phyloP scores from a whole-genome alignment of 352 stramenopile species.

The Phytophthora melonis region DNA sequence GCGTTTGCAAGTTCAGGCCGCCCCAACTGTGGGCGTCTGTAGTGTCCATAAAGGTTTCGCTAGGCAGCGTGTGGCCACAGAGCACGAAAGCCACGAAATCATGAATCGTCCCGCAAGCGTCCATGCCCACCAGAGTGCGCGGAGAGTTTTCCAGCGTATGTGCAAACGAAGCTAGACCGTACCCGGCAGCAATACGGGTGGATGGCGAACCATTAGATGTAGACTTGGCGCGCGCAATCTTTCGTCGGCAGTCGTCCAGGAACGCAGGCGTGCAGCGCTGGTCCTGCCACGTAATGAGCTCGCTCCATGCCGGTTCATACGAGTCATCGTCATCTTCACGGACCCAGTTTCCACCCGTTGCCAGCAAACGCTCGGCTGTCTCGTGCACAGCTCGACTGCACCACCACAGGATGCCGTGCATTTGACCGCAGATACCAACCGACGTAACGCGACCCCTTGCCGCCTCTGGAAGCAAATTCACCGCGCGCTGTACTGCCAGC shows the following conservation, averaged over 20 bases:
- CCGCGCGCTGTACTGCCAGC: conserved; percentile 45
- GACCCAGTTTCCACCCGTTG: conserved; percentile 12
- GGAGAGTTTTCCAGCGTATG: conserved; percentile 54
- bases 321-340: conserved; percentile 13
- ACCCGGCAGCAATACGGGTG: conserved; percentile 63
- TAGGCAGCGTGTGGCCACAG: conserved; percentile 55
- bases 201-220: conserved; percentile 5
- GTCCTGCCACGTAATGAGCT: conserved; percentile 84
- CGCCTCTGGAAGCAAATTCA: conserved; percentile 43
- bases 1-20: conserved; percentile 52
- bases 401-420: conserved; percentile 91
- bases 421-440: conserved; percentile 85
- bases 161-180: conserved; percentile 76
- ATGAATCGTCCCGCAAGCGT: conserved; percentile 83
- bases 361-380: conserved; percentile 40
- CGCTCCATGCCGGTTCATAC: conserved; percentile 55
- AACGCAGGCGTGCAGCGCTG: conserved; percentile 74
- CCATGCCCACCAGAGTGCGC: conserved; percentile 52
- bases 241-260: conserved; percentile 44
- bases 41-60: conserved; percentile 67
- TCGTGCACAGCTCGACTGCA: conserved; percentile 49
- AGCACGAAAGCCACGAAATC: conserved; percentile 81
- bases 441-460: conserved; percentile 39
- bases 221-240: conserved; percentile 24
- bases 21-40: conserved; percentile 87